A percentile compares a stretch with the other conserved stretches of the same genome.
phyloP scores from a whole-genome alignment of 73 alveolate species.

The Blepharisma stoltei region DNA sequence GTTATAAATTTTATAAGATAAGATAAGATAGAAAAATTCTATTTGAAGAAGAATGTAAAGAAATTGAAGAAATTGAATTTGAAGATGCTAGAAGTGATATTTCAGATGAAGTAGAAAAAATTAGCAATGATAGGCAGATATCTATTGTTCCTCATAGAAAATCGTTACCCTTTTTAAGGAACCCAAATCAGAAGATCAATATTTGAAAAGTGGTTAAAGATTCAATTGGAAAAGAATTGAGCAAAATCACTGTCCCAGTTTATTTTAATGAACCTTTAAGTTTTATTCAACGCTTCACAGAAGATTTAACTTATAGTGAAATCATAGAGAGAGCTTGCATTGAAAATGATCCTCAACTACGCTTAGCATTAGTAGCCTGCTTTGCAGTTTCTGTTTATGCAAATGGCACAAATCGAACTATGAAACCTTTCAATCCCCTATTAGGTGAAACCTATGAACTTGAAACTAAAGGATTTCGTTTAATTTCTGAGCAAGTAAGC shows the following conservation, averaged over 20 bases:
- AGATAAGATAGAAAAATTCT: too few relatives aligned
- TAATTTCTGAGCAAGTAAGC: slow-evolving; percentile 85
- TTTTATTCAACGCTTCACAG: slow-evolving; percentile 45
- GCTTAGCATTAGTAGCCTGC: slow-evolving; percentile 57
- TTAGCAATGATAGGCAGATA: slow-evolving; percentile 17
- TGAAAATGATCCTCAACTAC: slow-evolving; percentile 34
- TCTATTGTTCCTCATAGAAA: not conserved
- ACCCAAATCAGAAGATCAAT: slow-evolving; percentile 49
- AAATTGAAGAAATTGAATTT: slow-evolving; percentile 26
- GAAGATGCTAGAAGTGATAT: slow-evolving; percentile 14
- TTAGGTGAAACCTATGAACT: slow-evolving; percentile 91
- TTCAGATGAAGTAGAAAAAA: slow-evolving; percentile 25
- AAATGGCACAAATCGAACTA: slow-evolving; percentile 41
- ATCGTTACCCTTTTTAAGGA: slow-evolving; percentile 42
- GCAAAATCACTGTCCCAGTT: slow-evolving; percentile 51
- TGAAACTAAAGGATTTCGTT: slow-evolving; percentile 55
- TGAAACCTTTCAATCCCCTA: slow-evolving; percentile 84
- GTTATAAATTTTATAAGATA: too few relatives aligned
- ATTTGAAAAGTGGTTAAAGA: slow-evolving; percentile 45
- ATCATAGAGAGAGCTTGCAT: slow-evolving; percentile 47
- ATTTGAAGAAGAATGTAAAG: slow-evolving; percentile 26
- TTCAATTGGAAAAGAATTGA: slow-evolving; percentile 54
- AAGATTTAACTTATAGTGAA: slow-evolving; percentile 50
- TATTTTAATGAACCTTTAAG: slow-evolving; percentile 58
- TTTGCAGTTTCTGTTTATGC: slow-evolving; percentile 45